Base-by-base conservation (phyloP, 169 alveolate species). In the Plasmodium blacklocki region DNA sequence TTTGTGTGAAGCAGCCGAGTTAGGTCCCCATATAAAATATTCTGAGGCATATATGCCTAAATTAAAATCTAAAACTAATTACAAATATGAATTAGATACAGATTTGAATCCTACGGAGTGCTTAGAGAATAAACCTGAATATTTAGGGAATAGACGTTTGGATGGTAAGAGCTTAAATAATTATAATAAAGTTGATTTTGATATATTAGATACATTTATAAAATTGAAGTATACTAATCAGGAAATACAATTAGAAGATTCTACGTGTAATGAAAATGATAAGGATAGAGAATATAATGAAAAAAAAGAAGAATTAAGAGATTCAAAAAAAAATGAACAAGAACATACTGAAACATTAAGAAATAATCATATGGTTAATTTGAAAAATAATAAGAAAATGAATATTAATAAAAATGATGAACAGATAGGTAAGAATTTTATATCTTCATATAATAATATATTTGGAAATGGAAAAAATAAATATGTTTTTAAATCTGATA, bases 11-110 rank as follows among this genome's bases (percentile, higher is more conserved):
- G 89, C 83, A 8, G 60, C 68, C 0, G 88, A 86, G 39, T 89
- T 91, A 12, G 90, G 68, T n/a, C 91, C 91, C 19, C 91, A 91
- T 66, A 63, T 73, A 7, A 9, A 86, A 23, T 73, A 78, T 50
- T 12, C 85, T 12, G 70, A 66, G 18, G 80, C 71, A 14, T 72
- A 73, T 62, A 62, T 88, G 32, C 93, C 93, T 15, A 74, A 74
- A 71, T 32, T 39, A 0, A 60, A 54, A 26, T 39, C 78, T 1
- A 39, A 60, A 26, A 12, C 68, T 59, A 68, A 87, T 18, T 89
- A 85, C 23, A 66, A 52, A n/a, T 76, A 91, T 66, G 88, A 67
- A 43, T 29, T 70, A n/a, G 91, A 71, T 19, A 18, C 70, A 2
- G 50, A 76, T 23, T 45, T 58, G 11, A 85, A 80, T 64, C 88